These are phyloP conservation scores for Candida fluviatilis DNA, from an alignment of 805 yeast genomes.

Conservation along the genomic window DNA sequence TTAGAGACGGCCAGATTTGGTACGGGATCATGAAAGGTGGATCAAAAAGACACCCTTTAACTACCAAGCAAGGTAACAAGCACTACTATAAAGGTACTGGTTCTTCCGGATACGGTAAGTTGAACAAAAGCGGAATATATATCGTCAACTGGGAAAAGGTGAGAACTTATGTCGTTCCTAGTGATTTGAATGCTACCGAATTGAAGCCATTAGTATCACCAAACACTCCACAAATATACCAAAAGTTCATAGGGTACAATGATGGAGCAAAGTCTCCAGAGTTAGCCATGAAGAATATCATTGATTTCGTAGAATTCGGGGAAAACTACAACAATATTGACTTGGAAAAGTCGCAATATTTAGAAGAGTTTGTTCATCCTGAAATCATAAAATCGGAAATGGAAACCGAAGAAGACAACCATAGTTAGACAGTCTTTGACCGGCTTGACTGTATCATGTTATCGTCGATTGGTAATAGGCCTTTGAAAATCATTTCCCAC, in stretches of 20 bases:
- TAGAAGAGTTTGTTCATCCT: slow-evolving; percentile 35
- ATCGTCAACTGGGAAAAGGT: slow-evolving; percentile 80
- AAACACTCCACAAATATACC: slow-evolving; percentile 64
- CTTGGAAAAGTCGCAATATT: slow-evolving; percentile 29
- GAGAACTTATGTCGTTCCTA: slow-evolving; percentile 85
- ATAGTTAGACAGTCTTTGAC: too few relatives aligned
- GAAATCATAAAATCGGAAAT: slow-evolving; percentile 12
- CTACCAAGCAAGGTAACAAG: slow-evolving; percentile 93
- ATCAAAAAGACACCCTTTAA: slow-evolving; percentile 74
- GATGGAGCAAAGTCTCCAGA: slow-evolving; percentile 74
- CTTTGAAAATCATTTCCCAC: too few relatives aligned
- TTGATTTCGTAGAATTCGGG: slow-evolving; percentile 76
- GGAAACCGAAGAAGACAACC: slow-evolving; percentile 13
- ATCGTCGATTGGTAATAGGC: too few relatives aligned
- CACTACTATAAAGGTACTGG: slow-evolving; percentile 95
- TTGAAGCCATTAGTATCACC: slow-evolving; percentile 78
- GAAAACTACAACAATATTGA: slow-evolving; percentile 39
- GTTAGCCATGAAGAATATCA: slow-evolving; percentile 65
- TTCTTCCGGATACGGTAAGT: slow-evolving; percentile 86
- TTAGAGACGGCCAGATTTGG: slow-evolving; percentile 76
- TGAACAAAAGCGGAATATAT: slow-evolving; percentile 71
- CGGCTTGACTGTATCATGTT: too few relatives aligned
- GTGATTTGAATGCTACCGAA: slow-evolving; percentile 27
- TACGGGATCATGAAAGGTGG: slow-evolving; percentile 79
- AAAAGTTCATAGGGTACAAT: slow-evolving; percentile 62